A percentile compares a stretch with the other conserved stretches of the same genome.
These are phyloP conservation scores for Chytriomyces sp. DNA, from an alignment of 192 early-diverging fungal species.

Conservation along the genomic window DNA sequence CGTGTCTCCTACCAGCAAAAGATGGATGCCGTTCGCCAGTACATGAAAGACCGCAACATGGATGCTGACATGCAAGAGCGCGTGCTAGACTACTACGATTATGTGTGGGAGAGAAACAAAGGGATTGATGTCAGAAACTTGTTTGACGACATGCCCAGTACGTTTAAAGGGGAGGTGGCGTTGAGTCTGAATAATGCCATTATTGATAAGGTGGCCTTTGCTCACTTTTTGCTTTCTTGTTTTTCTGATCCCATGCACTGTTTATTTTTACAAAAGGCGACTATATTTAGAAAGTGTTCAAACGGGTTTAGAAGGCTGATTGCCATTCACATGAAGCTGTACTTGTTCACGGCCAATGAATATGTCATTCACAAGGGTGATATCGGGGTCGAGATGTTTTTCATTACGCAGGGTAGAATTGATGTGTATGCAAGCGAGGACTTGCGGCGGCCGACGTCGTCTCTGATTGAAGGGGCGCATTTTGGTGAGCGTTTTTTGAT, in stretches of 20 bases:
- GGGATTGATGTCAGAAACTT: constrained; percentile 52
- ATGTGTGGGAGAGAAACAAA: constrained; percentile 58
- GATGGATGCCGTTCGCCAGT: constrained; percentile 56
- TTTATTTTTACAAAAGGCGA: constrained; percentile 27
- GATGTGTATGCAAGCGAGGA: constrained; percentile 50
- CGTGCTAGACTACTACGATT: constrained; percentile 58
- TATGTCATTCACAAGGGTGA: constrained; percentile 56
- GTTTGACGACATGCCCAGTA: constrained; percentile 56
- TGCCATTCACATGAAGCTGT: constrained; percentile 56
- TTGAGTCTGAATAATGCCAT: constrained; percentile 57
- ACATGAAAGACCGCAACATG: constrained; percentile 57
- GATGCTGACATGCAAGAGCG: constrained; percentile 57
- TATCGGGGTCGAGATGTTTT: constrained; percentile 56
- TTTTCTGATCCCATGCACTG: background rate
- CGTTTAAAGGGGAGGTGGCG: constrained; percentile 56
- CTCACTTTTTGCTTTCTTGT: background rate
- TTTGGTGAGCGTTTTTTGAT: constrained; percentile 49
- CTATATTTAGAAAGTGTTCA: constrained; percentile 52
- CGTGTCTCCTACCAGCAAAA: constrained; percentile 58
- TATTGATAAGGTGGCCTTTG: constrained; percentile 50
- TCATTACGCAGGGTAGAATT: constrained; percentile 56
- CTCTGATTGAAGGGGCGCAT: constrained; percentile 54
- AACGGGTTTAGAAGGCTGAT: constrained; percentile 53
- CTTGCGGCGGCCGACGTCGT: constrained; percentile 39
- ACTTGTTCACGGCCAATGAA: constrained; percentile 56